Base-by-base conservation (phyloP, 2,329 filamentous ascomycete genomes). In the Botryotinia narcissicola region DNA sequence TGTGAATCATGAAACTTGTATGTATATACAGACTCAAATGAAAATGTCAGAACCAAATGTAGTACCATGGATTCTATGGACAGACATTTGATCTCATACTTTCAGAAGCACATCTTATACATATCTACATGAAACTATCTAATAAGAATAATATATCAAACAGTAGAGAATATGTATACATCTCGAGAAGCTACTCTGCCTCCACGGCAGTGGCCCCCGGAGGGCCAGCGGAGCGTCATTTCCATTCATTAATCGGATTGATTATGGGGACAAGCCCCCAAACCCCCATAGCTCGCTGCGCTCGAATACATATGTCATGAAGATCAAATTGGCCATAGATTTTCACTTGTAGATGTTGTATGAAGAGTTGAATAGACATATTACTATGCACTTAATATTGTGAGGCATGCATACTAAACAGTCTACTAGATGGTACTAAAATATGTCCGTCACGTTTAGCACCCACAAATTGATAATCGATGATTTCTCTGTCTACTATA, bases 281-380 rank as follows among this genome's bases (percentile, higher is more conserved):
- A 54, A 54, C 48, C 48, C 48, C 48, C 48, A 54, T 54, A 54
- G 48, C 48, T 54, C 48, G 48, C 48, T 54, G 48, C 48, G 48
- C 48, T 54, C 48, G 48, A 54, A 2, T 54, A 16, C n/a, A 54
- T 16, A 54, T n/a, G 5, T 16, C 12, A 16, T 54, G 6, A n/a
- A n/a, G 25, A 54, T n/a, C 12, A 25, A n/a, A 7, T 14, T 16
- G 2, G 1, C 16, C 25, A n/a, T n/a, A 5, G 10, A 0, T n/a
- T 51, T 14, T 51, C 1, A 51, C 12, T 25, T 51, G 4, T 4
- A 51, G 22, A 48, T 9, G 1, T 25, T 48, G 22, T 25, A 40
- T 40, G 12, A 25, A 25, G 20, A 22, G 4, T 48, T 48, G 22
- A 48, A 48, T 12, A 48, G 6, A 25, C 22, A 1, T 25, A 48